Evolutionary conservation across 1,284 basidiomycete species (phyloP).

Genomic region (Chalciporus sp.): DNA sequence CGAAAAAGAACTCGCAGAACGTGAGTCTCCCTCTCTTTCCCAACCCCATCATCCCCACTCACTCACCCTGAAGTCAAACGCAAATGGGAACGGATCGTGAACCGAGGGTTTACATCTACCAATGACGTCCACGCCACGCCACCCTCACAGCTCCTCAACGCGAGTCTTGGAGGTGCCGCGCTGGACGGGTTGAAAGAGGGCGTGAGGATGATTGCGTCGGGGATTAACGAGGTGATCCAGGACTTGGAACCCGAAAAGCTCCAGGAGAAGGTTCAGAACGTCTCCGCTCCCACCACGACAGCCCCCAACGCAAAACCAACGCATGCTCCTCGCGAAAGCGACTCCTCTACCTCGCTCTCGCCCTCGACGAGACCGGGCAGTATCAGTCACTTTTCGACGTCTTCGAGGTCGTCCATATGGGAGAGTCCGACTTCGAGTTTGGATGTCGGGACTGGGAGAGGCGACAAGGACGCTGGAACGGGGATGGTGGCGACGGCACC

Average conservation of each 20-base stretch:
- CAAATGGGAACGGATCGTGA: constrained; percentile 79
- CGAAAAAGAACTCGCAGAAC: constrained; percentile 68
- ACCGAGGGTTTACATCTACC: constrained; percentile 48
- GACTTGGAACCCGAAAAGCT: constrained; percentile 11
- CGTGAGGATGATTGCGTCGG: constrained; percentile 55
- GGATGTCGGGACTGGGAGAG: background rate
- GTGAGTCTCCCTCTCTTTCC: constrained; percentile 34
- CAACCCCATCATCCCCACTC: too few species aligned
- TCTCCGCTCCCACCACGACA: background rate
- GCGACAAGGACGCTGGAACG: background rate
- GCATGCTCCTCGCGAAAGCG: constrained; percentile 6
- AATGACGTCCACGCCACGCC: background rate
- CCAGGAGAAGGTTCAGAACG: background rate
- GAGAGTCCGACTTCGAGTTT: constrained; percentile 6
- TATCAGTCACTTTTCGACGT: constrained; percentile 11
- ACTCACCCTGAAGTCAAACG: constrained; percentile 55
- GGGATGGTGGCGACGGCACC: background rate
- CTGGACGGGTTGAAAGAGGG: constrained; percentile 66
- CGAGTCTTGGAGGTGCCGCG: constrained; percentile 36
- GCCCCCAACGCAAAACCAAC: background rate
- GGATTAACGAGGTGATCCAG: constrained; percentile 28
- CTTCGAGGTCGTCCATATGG: constrained; percentile 19
- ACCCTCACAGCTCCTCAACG: constrained; percentile 7
- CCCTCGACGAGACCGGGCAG: background rate
- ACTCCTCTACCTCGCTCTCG: constrained; percentile 18